Evolutionary conservation across 2,329 filamentous ascomycete genomes (phyloP).

Genomic region (Aureobasidium sp.): DNA sequence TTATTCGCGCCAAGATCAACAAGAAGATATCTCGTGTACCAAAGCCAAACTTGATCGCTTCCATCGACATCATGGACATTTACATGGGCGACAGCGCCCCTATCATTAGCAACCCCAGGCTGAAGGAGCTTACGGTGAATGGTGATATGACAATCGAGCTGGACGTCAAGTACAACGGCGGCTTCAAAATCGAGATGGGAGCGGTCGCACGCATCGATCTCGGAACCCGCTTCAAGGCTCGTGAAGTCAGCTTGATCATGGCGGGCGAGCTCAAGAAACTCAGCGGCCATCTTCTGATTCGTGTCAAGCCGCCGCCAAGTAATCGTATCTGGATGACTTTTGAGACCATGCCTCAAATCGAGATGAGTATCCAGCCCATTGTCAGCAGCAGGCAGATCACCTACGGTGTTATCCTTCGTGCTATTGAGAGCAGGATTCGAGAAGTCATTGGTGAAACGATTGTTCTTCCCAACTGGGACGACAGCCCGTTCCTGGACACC

Average conservation of each 20-base stretch:
- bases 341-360: constrained; percentile 86
- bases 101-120: constrained; percentile 77
- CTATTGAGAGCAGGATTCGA: constrained; percentile 91
- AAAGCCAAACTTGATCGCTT: constrained; percentile 81
- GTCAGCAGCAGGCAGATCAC: constrained; percentile 94
- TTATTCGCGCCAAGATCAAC: constrained; percentile 77
- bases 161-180: constrained; percentile 82
- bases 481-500: constrained; percentile 83
- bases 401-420: constrained; percentile 81
- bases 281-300: constrained; percentile 76
- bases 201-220: constrained; percentile 91
- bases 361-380: constrained; percentile 90
- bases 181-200: constrained; percentile 81
- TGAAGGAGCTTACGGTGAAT: constrained; percentile 85
- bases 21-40: constrained; percentile 95
- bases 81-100: constrained; percentile 82
- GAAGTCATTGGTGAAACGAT: constrained; percentile 89
- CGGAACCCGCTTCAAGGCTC: constrained; percentile 77
- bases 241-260: constrained; percentile 83
- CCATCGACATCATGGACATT: constrained; percentile 74
- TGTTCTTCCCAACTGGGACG: constrained; percentile 92
- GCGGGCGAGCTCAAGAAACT: constrained; percentile 78
- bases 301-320: constrained; percentile 89
- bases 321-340: constrained; percentile 97
- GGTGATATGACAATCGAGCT: constrained; percentile 83